These are phyloP conservation scores for Galerina marginata DNA, from an alignment of 768 basidiomycete genomes.

Conservation along the genomic window DNA sequence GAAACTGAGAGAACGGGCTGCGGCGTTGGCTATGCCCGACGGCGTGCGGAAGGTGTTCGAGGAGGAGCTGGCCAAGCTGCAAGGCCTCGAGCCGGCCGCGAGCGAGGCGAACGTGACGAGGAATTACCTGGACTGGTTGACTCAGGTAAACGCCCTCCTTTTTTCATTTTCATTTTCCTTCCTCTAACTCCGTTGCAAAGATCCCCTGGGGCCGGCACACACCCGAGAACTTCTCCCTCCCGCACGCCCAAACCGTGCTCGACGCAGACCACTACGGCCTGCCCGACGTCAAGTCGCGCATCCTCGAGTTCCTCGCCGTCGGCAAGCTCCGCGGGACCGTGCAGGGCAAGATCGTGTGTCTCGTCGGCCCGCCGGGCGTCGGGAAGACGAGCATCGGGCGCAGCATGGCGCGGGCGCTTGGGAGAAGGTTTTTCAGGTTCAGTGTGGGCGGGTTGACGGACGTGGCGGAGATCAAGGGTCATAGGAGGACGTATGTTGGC, in stretches of 20 bases:
- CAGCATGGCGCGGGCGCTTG: slow-evolving; percentile 89
- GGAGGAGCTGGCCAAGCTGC: slow-evolving; percentile 91
- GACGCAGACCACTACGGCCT: slow-evolving; percentile 96
- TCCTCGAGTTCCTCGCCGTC: slow-evolving; percentile 94
- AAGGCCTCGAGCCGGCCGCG: slow-evolving; percentile 87
- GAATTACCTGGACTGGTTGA: slow-evolving; percentile 94
- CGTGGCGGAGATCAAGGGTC: slow-evolving; percentile 99
- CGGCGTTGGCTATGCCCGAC: slow-evolving; percentile 85
- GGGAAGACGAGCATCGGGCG: slow-evolving; percentile 98
- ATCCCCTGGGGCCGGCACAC: slow-evolving; percentile 98
- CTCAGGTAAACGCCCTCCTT: no score
- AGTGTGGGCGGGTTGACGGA: slow-evolving; percentile 96
- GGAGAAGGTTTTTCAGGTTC: slow-evolving; percentile 94
- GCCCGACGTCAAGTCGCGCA: slow-evolving; percentile 90
- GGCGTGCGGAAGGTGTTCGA: slow-evolving; percentile 93
- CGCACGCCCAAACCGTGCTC: slow-evolving; percentile 81
- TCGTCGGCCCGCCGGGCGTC: slow-evolving; percentile 96
- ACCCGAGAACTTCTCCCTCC: slow-evolving; percentile 88
- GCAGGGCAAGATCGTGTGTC: slow-evolving; percentile 95
- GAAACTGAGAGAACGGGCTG: slow-evolving; percentile 88
- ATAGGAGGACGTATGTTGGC: slow-evolving; percentile 95
- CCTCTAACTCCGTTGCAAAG: slow-evolving; percentile 47
- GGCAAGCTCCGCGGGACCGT: slow-evolving; percentile 94
- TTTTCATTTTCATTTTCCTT: no score
- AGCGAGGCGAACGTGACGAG: slow-evolving; percentile 93